These are phyloP conservation scores for Rhodotorula mucilaginosa DNA, from an alignment of 1,284 basidiomycete genomes.

Conservation along the genomic window DNA sequence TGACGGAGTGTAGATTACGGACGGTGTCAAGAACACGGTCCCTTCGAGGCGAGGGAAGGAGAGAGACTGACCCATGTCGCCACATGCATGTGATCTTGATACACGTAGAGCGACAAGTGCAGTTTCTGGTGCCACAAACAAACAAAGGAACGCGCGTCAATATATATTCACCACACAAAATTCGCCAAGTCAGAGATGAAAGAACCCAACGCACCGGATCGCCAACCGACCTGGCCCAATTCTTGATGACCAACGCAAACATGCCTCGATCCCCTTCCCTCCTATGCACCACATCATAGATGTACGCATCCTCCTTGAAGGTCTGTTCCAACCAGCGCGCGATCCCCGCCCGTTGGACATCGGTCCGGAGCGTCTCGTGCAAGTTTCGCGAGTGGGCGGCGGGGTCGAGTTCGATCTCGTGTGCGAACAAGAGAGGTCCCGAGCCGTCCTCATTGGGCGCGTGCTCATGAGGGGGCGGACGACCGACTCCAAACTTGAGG, in stretches of 20 bases:
- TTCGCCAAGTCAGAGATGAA: neutral
- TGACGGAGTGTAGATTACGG: neutral
- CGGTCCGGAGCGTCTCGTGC: conserved; percentile 27
- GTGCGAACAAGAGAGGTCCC: neutral
- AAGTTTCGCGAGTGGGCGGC: neutral
- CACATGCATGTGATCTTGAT: conserved; percentile 26
- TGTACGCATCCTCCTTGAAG: conserved; percentile 24
- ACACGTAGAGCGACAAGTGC: conserved; percentile 32
- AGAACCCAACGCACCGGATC: conserved; percentile 20
- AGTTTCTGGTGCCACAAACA: conserved; percentile 22
- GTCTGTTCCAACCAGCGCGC: conserved; percentile 27
- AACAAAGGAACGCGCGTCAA: too few species aligned
- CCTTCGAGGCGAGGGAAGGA: neutral
- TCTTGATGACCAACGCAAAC: conserved; percentile 20
- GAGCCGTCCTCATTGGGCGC: neutral
- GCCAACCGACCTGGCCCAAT: conserved; percentile 25
- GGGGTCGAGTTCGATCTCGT: conserved; percentile 17
- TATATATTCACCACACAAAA: too few species aligned
- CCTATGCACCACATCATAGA: conserved; percentile 23
- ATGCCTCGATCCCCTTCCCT: conserved; percentile 19
- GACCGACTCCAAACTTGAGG: conserved; percentile 23
- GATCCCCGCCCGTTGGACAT: conserved; percentile 32
- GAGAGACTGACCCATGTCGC: conserved; percentile 25
- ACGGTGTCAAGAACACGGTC: neutral
- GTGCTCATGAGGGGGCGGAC: conserved; percentile 19